phyloP scores from a whole-genome alignment of 2,329 filamentous ascomycete species.

The Ramichloridium luteum region DNA sequence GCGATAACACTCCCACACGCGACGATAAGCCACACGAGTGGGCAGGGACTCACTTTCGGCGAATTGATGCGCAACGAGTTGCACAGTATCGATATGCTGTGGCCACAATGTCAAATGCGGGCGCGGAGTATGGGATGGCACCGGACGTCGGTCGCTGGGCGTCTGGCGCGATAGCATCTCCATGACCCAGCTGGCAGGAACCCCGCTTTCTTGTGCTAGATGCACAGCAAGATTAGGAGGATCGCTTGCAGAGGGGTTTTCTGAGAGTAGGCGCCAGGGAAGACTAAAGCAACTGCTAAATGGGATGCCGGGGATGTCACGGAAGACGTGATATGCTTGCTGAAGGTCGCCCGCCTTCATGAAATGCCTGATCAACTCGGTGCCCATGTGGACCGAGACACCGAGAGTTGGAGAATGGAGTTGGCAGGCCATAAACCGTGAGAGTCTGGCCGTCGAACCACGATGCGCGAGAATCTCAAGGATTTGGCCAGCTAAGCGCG shows the following conservation, averaged over 20 bases:
- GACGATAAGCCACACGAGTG: slow-evolving; percentile 31
- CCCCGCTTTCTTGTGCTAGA: no score
- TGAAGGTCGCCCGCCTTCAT: slow-evolving; percentile 2
- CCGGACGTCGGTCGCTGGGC: no score
- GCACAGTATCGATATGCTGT: slow-evolving; percentile 31
- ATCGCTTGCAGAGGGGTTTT: no score
- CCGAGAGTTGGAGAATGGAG: no score
- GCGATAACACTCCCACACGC: slow-evolving; percentile 36
- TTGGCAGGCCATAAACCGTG: no score
- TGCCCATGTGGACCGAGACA: no score
- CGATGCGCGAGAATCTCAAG: no score
- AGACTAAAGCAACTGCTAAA: slow-evolving; percentile 13
- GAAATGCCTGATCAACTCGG: slow-evolving; percentile 15
- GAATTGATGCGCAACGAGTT: slow-evolving; percentile 35
- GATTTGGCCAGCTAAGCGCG: slow-evolving; percentile 5
- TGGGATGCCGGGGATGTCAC: slow-evolving; percentile 7
- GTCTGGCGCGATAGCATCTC: no score
- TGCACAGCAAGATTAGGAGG: no score
- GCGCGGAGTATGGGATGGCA: neutral
- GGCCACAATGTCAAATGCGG: slow-evolving; percentile 22
- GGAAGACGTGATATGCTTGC: slow-evolving; percentile 15
- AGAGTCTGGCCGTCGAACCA: no score
- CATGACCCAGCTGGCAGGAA: no score
- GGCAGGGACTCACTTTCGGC: slow-evolving; percentile 27
- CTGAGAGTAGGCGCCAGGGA: no score